Base-by-base conservation (phyloP, 768 basidiomycete genomes). In the Mycena albidolilacea region DNA sequence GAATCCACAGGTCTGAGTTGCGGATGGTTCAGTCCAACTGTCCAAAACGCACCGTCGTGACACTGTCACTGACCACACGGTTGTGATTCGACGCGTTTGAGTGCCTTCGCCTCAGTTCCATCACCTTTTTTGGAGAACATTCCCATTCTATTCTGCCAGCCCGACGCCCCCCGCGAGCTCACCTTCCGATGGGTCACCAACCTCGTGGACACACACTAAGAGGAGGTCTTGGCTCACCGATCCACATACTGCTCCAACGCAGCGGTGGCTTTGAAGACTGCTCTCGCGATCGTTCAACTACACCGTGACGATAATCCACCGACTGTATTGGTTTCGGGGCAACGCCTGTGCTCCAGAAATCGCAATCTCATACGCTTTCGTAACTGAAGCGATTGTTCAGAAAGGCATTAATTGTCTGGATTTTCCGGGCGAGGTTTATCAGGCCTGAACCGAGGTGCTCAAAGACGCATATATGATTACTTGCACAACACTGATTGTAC, bases 311-410 rank as follows among this genome's bases (percentile, higher is more conserved):
- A 30, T 30, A 30, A 48, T 50, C 61, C 68, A 52, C 68, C 68
- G 50, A 69, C 68, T 2, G 52, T 30, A 30, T 30, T 30, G 30
- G 30, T 30, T 30, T 2, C 30, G 30, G 30, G 30, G 30, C 30
- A 30, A 30, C 30, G 30, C 30, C 30, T 30, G 30, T 69, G 68
- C 61, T 43, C 50, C n/a, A 69, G 57, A 39, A 63, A 69, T 44
- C 68, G 68, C 39, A 55, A 69, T 52, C 57, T 14, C 50, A 21
- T 69, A 61, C 30, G 68, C 68, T 41, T 15, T 69, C 23, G 52
- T 63, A 30, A 50, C 68, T n/a, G 48, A 50, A n/a, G 48, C 19
- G 14, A n/a, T 7, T 19, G 3, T n/a, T n/a, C 48, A 50, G 19
- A 5, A 50, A 50, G 48, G 17, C 17, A 19, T 50, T 10, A n/a